These are phyloP conservation scores for Globisporangium solare DNA, from an alignment of 352 stramenopile genomes.

Conservation along the genomic window DNA sequence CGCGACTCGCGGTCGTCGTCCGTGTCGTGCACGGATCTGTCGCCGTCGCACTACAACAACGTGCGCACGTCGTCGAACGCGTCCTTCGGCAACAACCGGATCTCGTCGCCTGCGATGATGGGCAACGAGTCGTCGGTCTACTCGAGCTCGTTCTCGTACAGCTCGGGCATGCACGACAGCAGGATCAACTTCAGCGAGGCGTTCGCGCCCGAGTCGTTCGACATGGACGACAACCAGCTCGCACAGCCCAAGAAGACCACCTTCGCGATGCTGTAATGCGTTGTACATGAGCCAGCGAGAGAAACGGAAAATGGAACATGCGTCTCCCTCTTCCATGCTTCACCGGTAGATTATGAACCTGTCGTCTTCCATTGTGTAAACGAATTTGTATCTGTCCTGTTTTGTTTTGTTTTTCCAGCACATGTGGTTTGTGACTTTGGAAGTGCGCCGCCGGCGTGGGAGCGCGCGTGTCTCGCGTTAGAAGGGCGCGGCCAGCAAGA, in stretches of 20 bases:
- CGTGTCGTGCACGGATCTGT: conserved; percentile 30
- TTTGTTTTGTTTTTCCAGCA: no score
- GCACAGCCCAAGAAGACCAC: conserved; percentile 30
- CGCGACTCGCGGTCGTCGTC: conserved; percentile 50
- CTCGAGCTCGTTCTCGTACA: conserved; percentile 25
- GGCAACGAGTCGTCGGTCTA: conserved; percentile 25
- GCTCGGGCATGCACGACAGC: conserved; percentile 37
- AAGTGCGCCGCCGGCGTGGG: no score
- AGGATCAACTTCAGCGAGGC: conserved; percentile 73
- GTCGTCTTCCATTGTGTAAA: no score
- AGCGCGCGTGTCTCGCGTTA: no score
- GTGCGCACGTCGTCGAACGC: conserved; percentile 14
- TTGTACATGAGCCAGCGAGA: not conserved
- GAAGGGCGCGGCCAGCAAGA: no score
- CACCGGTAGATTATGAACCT: no score
- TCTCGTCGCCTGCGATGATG: conserved; percentile 48
- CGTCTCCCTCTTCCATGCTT: no score
- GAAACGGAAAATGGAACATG: no score
- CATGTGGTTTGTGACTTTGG: no score
- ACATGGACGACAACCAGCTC: conserved; percentile 27
- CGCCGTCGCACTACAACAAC: conserved; percentile 20
- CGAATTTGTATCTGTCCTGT: no score
- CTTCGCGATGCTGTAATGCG: conserved; percentile 50
- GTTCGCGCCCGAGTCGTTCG: conserved; percentile 30
- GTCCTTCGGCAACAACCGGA: conserved; percentile 16